These are phyloP conservation scores for Byssothecium circinans DNA, from an alignment of 2,329 filamentous ascomycete genomes.

Conservation along the genomic window DNA sequence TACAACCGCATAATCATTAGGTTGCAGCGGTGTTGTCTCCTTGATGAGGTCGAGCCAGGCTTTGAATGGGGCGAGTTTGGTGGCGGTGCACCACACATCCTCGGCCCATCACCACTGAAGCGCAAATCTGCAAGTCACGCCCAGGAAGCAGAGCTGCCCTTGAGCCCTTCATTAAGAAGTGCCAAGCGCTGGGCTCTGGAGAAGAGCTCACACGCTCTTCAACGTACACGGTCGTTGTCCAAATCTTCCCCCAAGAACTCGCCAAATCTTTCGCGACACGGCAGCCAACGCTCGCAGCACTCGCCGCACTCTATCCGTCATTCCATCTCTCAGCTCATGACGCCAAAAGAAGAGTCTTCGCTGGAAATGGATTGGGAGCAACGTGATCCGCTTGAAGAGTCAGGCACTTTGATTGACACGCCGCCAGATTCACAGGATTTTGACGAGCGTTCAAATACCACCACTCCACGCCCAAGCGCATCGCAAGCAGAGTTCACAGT, in stretches of 20 bases:
- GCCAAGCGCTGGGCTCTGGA: conserved; percentile 41
- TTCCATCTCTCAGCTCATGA: conserved; percentile 38
- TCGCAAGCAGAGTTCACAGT: conserved; percentile 21
- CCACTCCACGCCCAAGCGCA: conserved; percentile 42
- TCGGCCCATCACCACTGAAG: conserved; percentile 30
- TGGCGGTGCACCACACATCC: conserved; percentile 22
- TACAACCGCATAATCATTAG: conserved; percentile 51
- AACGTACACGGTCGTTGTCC: conserved; percentile 36
- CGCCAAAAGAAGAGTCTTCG: conserved; percentile 30
- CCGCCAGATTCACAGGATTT: conserved; percentile 34
- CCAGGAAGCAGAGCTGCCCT: conserved; percentile 28
- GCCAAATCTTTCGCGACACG: conserved; percentile 32
- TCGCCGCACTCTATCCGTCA: conserved; percentile 40
- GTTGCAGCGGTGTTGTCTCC: conserved; percentile 43
- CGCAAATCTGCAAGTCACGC: conserved; percentile 34
- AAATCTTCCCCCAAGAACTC: conserved; percentile 31
- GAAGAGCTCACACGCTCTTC: conserved; percentile 39
- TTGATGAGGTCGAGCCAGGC: conserved; percentile 41
- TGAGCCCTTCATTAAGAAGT: conserved; percentile 37
- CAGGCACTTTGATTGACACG: conserved; percentile 29
- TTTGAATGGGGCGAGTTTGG: conserved; percentile 32
- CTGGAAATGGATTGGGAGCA: conserved; percentile 32
- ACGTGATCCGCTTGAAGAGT: conserved; percentile 31
- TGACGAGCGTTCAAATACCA: conserved; percentile 35
- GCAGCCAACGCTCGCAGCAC: conserved; percentile 36